phyloP scores from a whole-genome alignment of 805 yeast genomes.

The Citeromyces matritensis region DNA sequence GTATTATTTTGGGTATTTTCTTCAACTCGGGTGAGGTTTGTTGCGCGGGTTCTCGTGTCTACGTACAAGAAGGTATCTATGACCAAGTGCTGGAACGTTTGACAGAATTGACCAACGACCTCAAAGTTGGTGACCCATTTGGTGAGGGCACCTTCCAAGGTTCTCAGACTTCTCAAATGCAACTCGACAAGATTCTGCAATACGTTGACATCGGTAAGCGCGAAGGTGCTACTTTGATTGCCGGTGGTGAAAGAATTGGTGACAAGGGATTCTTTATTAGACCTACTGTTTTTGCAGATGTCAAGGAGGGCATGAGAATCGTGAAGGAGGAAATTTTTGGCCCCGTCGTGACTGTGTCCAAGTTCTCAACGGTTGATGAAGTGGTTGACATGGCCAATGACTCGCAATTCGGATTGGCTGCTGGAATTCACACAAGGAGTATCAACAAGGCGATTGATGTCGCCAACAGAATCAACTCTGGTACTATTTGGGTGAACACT shows the following conservation, averaged over 20 bases:
- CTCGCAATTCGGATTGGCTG: slow-evolving; percentile 76
- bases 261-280: slow-evolving; percentile 52
- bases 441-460: slow-evolving; percentile 65
- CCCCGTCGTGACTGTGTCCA: slow-evolving; percentile 76
- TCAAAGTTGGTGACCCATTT: slow-evolving; percentile 74
- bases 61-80: slow-evolving; percentile 74
- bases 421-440: slow-evolving; percentile 75
- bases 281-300: slow-evolving; percentile 68
- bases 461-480: slow-evolving; percentile 63
- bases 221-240: slow-evolving; percentile 68
- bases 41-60: slow-evolving; percentile 86
- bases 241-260: slow-evolving; percentile 44
- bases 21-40: slow-evolving; percentile 95
- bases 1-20: slow-evolving; percentile 72
- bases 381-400: slow-evolving; percentile 68
- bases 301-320: slow-evolving; percentile 49
- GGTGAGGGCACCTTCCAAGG: slow-evolving; percentile 73
- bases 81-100: slow-evolving; percentile 59
- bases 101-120: slow-evolving; percentile 30
- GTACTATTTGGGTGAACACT: slow-evolving; percentile 86
- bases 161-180: slow-evolving; percentile 77
- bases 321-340: slow-evolving; percentile 79
- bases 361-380: slow-evolving; percentile 74
- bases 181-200: slow-evolving; percentile 60
- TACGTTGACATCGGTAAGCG: slow-evolving; percentile 65